A percentile compares a stretch with the other conserved stretches of the same genome.
Conservation (phyloP, 495 filamentous ascomycete species). For the Tuber melanosporum region DNA sequence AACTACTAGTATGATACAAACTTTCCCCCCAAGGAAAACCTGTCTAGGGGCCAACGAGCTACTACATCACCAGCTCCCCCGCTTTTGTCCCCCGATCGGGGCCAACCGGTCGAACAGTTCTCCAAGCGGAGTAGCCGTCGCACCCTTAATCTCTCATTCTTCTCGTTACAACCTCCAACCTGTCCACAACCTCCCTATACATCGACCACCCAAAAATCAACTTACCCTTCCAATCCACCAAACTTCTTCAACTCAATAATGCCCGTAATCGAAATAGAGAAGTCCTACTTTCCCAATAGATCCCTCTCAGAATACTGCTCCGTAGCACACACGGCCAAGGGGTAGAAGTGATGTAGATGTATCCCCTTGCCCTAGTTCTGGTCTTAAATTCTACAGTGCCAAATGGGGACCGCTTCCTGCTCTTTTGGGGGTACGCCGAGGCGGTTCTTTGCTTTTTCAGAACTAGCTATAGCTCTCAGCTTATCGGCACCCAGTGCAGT, state of each 20-base stretch:
- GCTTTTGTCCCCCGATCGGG: slow-evolving; percentile 78
- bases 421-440: too few species aligned
- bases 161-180: slow-evolving; percentile 59
- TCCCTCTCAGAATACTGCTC: slow-evolving; percentile 42
- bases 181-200: slow-evolving; percentile 70
- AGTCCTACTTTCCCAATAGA: slow-evolving; percentile 29
- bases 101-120: slow-evolving; percentile 81
- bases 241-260: slow-evolving; percentile 70
- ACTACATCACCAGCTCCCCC: slow-evolving; percentile 53
- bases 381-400: too few species aligned
- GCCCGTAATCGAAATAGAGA: slow-evolving; percentile 53
- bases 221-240: slow-evolving; percentile 83
- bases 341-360: slow-evolving; percentile 59
- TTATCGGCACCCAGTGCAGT: too few species aligned
- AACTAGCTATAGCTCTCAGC: too few species aligned
- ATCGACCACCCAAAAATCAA: slow-evolving; percentile 76
- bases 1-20: background rate
- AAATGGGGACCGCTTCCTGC: too few species aligned
- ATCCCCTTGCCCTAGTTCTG: slow-evolving; percentile 49
- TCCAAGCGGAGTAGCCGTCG: slow-evolving; percentile 66
- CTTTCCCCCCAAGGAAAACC: background rate
- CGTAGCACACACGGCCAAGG: slow-evolving; percentile 21
- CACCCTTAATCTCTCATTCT: slow-evolving; percentile 50
- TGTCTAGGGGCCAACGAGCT: too few species aligned
- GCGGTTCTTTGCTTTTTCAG: too few species aligned